A percentile compares a stretch with the other conserved stretches of the same genome.
Conservation (phyloP, 2,329 filamentous ascomycete species). For the Hymenoscyphus repandus region DNA sequence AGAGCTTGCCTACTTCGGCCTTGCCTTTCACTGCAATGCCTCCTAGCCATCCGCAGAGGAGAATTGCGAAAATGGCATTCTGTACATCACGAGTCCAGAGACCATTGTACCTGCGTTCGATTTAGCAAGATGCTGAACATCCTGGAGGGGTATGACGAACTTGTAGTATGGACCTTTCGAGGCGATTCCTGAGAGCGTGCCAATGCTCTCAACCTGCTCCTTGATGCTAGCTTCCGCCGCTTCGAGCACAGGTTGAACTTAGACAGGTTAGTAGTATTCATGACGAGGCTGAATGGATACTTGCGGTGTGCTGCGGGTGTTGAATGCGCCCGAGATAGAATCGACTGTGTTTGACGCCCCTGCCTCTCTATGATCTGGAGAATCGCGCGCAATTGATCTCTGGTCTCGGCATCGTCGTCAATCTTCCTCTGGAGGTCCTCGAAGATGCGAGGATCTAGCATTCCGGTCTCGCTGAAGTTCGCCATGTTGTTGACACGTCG, state of each 20-base stretch:
- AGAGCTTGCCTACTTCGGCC: conserved; percentile 57
- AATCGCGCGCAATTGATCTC: conserved; percentile 78
- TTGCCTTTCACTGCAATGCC: conserved; percentile 45
- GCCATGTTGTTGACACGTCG: conserved; percentile 11
- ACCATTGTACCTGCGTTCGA: conserved; percentile 57
- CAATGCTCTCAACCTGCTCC: conserved; percentile 66
- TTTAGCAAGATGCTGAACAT: conserved; percentile 6
- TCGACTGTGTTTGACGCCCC: conserved; percentile 73
- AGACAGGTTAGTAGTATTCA: conserved; percentile 2
- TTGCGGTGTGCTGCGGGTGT: conserved; percentile 62
- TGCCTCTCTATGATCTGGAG: conserved; percentile 78
- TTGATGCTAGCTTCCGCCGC: conserved; percentile 66
- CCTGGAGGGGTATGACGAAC: conserved; percentile 37
- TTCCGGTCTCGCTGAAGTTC: conserved; percentile 14
- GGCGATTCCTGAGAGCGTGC: conserved; percentile 65
- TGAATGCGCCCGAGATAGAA: conserved; percentile 84
- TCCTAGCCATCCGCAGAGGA: conserved; percentile 70
- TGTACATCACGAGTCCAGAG: conserved; percentile 84
- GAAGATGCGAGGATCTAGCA: conserved; percentile 69
- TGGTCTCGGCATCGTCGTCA: conserved; percentile 76
- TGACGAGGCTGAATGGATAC: conserved; percentile 25
- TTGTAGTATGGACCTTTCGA: conserved; percentile 96
- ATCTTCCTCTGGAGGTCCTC: conserved; percentile 82
- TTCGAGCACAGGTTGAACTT: conserved; percentile 64
- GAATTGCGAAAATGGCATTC: conserved; percentile 59